These are phyloP conservation scores for Scopulariopsis brevicaulis DNA, from an alignment of 2,329 filamentous ascomycete genomes.

Conservation along the genomic window DNA sequence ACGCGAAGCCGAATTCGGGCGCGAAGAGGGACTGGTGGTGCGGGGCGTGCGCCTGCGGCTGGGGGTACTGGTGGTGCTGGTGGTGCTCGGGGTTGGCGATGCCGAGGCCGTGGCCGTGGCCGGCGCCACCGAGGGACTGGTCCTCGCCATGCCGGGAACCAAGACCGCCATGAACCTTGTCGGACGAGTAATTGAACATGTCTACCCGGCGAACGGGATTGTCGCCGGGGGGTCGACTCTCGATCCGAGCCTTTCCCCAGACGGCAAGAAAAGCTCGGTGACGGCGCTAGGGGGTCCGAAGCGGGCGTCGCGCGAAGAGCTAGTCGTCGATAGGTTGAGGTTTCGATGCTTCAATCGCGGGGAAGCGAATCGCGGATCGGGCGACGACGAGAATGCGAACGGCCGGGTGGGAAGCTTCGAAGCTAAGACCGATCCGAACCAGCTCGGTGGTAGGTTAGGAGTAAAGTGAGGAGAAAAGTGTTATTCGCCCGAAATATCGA, in stretches of 20 bases:
- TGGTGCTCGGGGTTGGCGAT: conserved; percentile 1
- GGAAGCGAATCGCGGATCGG: not conserved
- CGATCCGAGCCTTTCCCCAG: not conserved
- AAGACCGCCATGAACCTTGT: conserved; percentile 4
- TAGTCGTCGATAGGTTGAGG: not conserved
- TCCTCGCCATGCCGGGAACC: conserved; percentile 4
- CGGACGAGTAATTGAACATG: conserved; percentile 4
- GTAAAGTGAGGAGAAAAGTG: not conserved
- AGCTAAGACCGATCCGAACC: not conserved
- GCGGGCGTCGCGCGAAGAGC: not conserved
- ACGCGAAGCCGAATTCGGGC: not conserved
- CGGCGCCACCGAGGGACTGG: not conserved
- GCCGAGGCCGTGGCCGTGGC: not conserved
- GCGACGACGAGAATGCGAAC: not conserved
- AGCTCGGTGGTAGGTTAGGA: not conserved
- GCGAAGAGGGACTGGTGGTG: not conserved
- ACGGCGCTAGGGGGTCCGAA: not conserved
- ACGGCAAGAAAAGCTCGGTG: conserved; percentile 1
- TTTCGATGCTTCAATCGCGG: not conserved
- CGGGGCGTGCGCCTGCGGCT: not conserved
- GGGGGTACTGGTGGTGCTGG: not conserved
- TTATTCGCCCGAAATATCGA: not conserved
- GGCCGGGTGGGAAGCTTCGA: not conserved
- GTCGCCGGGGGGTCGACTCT: conserved; percentile 4
- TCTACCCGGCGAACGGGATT: conserved; percentile 3